Evolutionary conservation across 2,329 filamentous ascomycete species (phyloP).

Genomic region (Whalleya microplaca): DNA sequence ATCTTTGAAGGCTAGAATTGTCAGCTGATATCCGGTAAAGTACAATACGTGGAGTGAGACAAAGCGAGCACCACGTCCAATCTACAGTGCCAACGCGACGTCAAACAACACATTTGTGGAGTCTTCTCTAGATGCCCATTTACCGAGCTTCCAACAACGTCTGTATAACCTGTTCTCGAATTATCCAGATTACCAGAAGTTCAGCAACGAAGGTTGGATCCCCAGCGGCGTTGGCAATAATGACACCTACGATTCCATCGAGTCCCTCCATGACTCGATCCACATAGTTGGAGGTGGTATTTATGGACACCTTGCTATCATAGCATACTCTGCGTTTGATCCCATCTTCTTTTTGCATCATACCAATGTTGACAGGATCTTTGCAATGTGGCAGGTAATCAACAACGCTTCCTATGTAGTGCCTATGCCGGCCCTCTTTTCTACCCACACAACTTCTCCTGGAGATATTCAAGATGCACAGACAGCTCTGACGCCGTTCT

Average conservation of each 20-base stretch:
- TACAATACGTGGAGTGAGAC: slow-evolving; percentile 64
- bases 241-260: slow-evolving; percentile 63
- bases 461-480: slow-evolving; percentile 58
- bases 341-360: slow-evolving; percentile 81
- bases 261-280: slow-evolving; percentile 66
- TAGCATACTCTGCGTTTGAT: slow-evolving; percentile 76
- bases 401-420: slow-evolving; percentile 70
- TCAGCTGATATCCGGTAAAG: slow-evolving; percentile 39
- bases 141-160: slow-evolving; percentile 61
- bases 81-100: slow-evolving; percentile 43
- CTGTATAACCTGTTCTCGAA: slow-evolving; percentile 70
- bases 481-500: slow-evolving; percentile 71
- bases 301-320: slow-evolving; percentile 66
- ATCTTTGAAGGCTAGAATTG: neutral
- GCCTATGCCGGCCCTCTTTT: slow-evolving; percentile 55
- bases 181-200: slow-evolving; percentile 68
- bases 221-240: slow-evolving; percentile 44
- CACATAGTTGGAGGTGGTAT: slow-evolving; percentile 62
- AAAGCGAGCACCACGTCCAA: slow-evolving; percentile 56
- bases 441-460: slow-evolving; percentile 62
- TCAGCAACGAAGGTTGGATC: slow-evolving; percentile 72
- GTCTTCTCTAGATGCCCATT: slow-evolving; percentile 54
- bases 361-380: slow-evolving; percentile 72
- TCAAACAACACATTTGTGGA: slow-evolving; percentile 66
- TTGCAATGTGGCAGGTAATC: slow-evolving; percentile 77